These are phyloP conservation scores for Trichoderma cornu-damae DNA, from an alignment of 2,329 filamentous ascomycete species.

Conservation along the genomic window DNA sequence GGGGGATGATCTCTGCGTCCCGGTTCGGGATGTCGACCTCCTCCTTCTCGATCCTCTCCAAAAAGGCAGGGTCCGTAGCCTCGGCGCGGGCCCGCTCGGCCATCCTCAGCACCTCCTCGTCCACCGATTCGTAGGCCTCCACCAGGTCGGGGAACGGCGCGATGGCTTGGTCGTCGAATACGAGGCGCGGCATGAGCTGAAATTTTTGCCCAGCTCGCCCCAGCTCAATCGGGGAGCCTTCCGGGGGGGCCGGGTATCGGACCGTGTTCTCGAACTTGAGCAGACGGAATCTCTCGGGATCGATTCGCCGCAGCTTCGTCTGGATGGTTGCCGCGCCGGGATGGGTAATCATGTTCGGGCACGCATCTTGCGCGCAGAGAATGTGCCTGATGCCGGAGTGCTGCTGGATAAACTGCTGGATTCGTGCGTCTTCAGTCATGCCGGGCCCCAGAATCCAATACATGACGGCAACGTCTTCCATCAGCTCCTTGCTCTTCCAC, in stretches of 20 bases:
- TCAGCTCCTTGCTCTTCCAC: conserved; percentile 60
- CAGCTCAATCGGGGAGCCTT: conserved; percentile 31
- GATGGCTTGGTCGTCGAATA: conserved; percentile 43
- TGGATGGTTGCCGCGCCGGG: conserved; percentile 61
- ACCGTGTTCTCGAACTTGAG: conserved; percentile 58
- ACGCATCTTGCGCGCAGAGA: conserved; percentile 68
- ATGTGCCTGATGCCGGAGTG: conserved; percentile 63
- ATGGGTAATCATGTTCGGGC: conserved; percentile 69
- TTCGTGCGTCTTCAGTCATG: conserved; percentile 55
- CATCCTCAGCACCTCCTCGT: conserved; percentile 44
- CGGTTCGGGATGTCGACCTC: conserved; percentile 64
- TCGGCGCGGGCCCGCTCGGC: conserved; percentile 45
- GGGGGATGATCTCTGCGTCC: conserved; percentile 75
- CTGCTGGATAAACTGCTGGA: conserved; percentile 65
- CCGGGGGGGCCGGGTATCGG: conserved; percentile 23
- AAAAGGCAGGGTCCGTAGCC: conserved; percentile 42
- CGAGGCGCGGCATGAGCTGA: conserved; percentile 43
- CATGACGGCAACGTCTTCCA: conserved; percentile 61
- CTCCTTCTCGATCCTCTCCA: conserved; percentile 44
- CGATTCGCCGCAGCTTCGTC: conserved; percentile 65
- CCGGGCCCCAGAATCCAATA: conserved; percentile 77
- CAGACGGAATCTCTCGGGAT: conserved; percentile 66
- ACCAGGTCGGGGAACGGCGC: conserved; percentile 45
- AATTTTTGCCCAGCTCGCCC: conserved; percentile 43
- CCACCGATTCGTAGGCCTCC: conserved; percentile 38